Conservation (phyloP, 257 asterid genomes). For the Linaria vulgaris region DNA sequence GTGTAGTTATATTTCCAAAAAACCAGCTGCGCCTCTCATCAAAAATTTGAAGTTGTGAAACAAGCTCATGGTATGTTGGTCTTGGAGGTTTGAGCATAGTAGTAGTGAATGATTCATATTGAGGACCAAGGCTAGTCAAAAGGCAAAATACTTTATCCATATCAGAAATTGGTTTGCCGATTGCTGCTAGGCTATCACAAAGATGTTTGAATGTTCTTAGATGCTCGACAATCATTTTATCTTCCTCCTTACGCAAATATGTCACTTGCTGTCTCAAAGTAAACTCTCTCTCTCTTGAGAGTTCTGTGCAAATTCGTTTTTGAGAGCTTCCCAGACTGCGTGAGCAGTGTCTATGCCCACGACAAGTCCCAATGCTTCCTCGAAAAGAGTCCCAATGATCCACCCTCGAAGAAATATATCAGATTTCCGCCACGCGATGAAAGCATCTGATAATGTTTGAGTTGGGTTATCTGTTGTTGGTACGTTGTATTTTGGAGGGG, state of each 20-base stretch:
- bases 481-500: no score
- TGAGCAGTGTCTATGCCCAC: constrained; percentile 14
- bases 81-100: constrained; percentile 13
- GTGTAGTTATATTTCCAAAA: background rate
- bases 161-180: constrained; percentile 12
- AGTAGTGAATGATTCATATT: constrained; percentile 9
- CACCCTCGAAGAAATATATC: no score
- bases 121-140: constrained; percentile 2
- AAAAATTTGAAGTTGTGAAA: constrained; percentile 2
- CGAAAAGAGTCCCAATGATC: no score
- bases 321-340: constrained; percentile 11
- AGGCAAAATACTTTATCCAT: constrained; percentile 6
- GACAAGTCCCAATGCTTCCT: no score
- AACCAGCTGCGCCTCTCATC: no score
- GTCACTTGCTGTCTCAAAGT: background rate
- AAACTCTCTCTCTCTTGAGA: no score
- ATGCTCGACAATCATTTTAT: background rate
- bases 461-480: no score
- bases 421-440: no score
- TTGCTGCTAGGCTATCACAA: constrained; percentile 16
- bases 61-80: background rate
- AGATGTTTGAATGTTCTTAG: background rate
- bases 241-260: background rate
- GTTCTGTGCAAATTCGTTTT: constrained; percentile 16
- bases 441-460: no score